Conservation (phyloP, 495 filamentous ascomycete genomes). For the Amorphotheca resinae region DNA sequence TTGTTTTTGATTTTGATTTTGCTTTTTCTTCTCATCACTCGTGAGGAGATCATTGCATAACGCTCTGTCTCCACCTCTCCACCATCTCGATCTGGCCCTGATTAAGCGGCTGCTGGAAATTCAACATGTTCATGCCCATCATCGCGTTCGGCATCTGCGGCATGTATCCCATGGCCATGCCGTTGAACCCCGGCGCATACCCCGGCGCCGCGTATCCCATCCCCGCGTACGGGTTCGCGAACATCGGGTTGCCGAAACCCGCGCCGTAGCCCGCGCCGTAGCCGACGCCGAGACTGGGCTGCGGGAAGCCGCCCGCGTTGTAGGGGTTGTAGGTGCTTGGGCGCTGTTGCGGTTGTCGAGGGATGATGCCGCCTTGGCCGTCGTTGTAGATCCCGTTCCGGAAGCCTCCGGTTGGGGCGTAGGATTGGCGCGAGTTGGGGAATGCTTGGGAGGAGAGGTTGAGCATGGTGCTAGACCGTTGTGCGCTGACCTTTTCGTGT, state of each 20-base stretch:
- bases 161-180: constrained; percentile 21
- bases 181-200: constrained; percentile 1
- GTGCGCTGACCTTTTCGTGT: constrained; percentile 19
- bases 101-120: constrained; percentile 32
- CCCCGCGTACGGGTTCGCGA: constrained; percentile 16
- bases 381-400: constrained; percentile 40
- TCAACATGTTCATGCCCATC: constrained; percentile 21
- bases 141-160: constrained; percentile 18
- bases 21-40: no score
- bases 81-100: constrained; percentile 64
- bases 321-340: constrained; percentile 7
- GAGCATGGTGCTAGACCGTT: constrained; percentile 19
- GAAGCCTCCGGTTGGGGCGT: constrained; percentile 30
- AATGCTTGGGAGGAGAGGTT: constrained; percentile 13
- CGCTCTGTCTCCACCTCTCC: constrained; percentile 81
- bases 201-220: constrained; percentile 8
- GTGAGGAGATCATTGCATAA: constrained; percentile 51
- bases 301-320: constrained; percentile 5
- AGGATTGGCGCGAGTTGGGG: constrained; percentile 10
- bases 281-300: constrained; percentile 13
- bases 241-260: constrained; percentile 8
- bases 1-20: no score
- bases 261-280: not conserved
- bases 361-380: constrained; percentile 29
- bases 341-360: not conserved